phyloP scores from a whole-genome alignment of 306 rosid genomes.

The Medicago lupulina region DNA sequence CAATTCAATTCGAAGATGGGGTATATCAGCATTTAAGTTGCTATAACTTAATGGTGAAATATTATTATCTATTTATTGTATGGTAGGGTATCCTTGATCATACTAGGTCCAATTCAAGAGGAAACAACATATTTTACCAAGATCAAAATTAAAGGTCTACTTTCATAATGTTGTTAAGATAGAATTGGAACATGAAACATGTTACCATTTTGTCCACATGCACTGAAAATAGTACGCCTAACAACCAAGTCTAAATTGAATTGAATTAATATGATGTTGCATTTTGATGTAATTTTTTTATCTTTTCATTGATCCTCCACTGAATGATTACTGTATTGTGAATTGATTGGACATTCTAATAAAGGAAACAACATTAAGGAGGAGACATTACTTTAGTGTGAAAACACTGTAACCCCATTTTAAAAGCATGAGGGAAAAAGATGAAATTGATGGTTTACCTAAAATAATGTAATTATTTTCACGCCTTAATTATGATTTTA shows the following conservation, averaged over 20 bases:
- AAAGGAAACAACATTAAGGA: conserved; percentile 39
- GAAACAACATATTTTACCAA: conserved; percentile 35
- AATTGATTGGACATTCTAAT: conserved; percentile 48
- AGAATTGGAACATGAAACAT: conserved; percentile 41
- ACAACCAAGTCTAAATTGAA: conserved; percentile 35
- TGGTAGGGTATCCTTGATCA: conserved; percentile 31
- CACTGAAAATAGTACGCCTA: conserved; percentile 34
- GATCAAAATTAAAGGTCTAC: conserved; percentile 36
- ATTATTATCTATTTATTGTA: conserved; percentile 25
- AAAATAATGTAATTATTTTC: conserved; percentile 30
- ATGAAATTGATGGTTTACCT: conserved; percentile 33
- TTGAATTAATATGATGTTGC: conserved; percentile 31
- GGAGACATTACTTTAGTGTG: conserved; percentile 41
- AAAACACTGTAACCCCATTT: conserved; percentile 35
- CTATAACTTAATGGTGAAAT: conserved; percentile 40
- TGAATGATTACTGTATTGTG: conserved; percentile 34
- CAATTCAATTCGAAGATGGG: conserved; percentile 43
- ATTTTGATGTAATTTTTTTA: conserved; percentile 42
- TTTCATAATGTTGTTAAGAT: conserved; percentile 37
- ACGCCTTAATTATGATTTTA: conserved; percentile 28
- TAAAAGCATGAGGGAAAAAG: conserved; percentile 30
- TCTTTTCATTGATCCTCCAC: conserved; percentile 51
- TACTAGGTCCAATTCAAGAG: conserved; percentile 37
- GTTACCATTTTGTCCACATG: conserved; percentile 37
- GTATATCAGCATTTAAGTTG: conserved; percentile 26